Evolutionary conservation across 495 filamentous ascomycete genomes (phyloP).

Genomic region (Poronia punctata): DNA sequence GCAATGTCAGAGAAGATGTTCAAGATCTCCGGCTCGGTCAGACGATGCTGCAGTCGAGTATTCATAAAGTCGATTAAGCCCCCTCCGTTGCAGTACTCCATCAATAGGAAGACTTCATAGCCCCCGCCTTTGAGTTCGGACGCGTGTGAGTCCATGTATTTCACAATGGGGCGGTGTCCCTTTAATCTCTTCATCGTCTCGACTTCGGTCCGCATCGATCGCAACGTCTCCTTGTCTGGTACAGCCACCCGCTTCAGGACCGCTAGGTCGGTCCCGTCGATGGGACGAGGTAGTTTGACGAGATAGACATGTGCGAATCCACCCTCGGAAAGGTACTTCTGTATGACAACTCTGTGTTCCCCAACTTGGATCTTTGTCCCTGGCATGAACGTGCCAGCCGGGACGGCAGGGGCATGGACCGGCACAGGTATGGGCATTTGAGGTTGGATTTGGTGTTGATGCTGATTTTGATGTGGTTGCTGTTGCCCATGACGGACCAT

Average conservation of each 20-base stretch:
- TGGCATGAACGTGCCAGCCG: constrained; percentile 82
- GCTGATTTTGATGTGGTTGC: constrained; percentile 23
- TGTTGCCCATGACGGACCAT: constrained; percentile 29
- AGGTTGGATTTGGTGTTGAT: too few relatives aligned
- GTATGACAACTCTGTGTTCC: constrained; percentile 86
- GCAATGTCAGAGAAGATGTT: constrained; percentile 94
- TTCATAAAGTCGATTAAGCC: constrained; percentile 99
- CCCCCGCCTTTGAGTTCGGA: constrained; percentile 87
- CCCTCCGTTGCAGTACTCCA: constrained; percentile 84
- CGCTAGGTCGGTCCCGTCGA: constrained; percentile 76
- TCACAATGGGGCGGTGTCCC: constrained; percentile 92
- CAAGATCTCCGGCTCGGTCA: constrained; percentile 95
- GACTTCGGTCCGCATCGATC: constrained; percentile 95
- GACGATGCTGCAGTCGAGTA: constrained; percentile 87
- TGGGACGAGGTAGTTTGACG: constrained; percentile 69
- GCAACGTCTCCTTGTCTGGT: constrained; percentile 86
- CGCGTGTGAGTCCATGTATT: constrained; percentile 96
- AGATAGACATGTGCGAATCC: constrained; percentile 98
- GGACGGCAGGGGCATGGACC: constrained; percentile 45
- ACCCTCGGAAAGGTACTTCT: constrained; percentile 96
- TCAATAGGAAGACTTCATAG: constrained; percentile 95
- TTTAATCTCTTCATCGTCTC: constrained; percentile 99
- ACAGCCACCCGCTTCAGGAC: constrained; percentile 97
- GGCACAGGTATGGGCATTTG: constrained; percentile 22
- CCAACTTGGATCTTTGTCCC: constrained; percentile 96